Evolutionary conservation across 75 land plant genomes (phyloP).

Genomic region (Cryptomeria japonica): DNA sequence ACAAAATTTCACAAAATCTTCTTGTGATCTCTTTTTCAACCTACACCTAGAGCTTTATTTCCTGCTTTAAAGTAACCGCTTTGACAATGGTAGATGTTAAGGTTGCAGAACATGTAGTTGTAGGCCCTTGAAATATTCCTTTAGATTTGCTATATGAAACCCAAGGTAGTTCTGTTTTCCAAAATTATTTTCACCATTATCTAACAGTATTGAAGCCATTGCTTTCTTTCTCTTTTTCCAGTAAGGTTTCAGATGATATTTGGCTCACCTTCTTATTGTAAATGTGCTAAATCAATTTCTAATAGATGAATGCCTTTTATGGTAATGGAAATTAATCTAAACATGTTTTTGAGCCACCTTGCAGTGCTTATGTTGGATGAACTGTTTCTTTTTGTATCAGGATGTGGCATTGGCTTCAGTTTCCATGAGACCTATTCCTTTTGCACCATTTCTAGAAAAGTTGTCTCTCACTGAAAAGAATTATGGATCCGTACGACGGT

Average conservation of each 20-base stretch:
- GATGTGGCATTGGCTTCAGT: slow-evolving; percentile 89
- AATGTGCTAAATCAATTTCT: background rate
- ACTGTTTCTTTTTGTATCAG: slow-evolving; percentile 29
- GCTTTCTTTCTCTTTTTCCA: background rate
- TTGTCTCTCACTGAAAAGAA: slow-evolving; percentile 57
- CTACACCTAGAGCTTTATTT: background rate
- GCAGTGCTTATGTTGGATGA: background rate
- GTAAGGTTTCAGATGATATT: background rate
- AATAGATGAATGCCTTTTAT: background rate
- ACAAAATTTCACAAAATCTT: background rate
- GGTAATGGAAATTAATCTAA: background rate
- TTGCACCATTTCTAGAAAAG: slow-evolving; percentile 87
- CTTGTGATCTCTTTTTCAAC: background rate
- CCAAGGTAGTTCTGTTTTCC: background rate
- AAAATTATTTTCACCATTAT: background rate
- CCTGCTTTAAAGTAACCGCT: background rate
- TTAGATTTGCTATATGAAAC: background rate
- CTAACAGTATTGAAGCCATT: background rate
- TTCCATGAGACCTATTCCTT: slow-evolving; percentile 88
- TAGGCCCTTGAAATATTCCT: background rate
- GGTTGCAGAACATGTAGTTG: background rate
- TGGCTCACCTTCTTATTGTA: background rate
- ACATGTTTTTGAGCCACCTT: background rate
- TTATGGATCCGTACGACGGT: slow-evolving; percentile 78
- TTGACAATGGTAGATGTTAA: background rate